These are phyloP conservation scores for Patellaria atrata DNA, from an alignment of 495 filamentous ascomycete genomes.

Conservation along the genomic window DNA sequence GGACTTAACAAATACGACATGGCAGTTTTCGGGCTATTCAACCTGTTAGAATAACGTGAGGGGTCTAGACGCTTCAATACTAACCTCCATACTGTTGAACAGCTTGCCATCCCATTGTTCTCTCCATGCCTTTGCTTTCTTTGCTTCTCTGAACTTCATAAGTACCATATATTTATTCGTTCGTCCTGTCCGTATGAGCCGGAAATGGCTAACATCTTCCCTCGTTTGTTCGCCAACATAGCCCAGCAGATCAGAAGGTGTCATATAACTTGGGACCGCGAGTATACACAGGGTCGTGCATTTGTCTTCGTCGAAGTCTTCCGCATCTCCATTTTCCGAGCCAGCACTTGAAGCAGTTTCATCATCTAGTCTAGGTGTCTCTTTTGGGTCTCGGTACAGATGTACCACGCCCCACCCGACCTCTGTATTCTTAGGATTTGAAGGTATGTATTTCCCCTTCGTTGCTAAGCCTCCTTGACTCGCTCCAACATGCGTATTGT, in stretches of 20 bases:
- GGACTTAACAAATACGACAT: slow-evolving; percentile 88
- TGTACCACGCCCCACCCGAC: slow-evolving; percentile 89
- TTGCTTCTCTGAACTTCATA: slow-evolving; percentile 78
- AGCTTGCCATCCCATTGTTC: slow-evolving; percentile 85
- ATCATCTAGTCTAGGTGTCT: slow-evolving; percentile 44
- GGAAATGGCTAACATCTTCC: slow-evolving; percentile 81
- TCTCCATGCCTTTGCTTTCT: slow-evolving; percentile 64
- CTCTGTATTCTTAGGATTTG: slow-evolving; percentile 63
- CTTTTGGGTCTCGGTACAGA: slow-evolving; percentile 73
- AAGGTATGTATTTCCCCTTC: slow-evolving; percentile 64
- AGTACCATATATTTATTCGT: slow-evolving; percentile 92
- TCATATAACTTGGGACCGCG: slow-evolving; percentile 87
- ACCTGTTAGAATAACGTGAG: slow-evolving; percentile 15
- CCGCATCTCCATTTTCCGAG: slow-evolving; percentile 13
- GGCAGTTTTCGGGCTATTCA: slow-evolving; percentile 78
- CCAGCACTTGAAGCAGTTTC: slow-evolving; percentile 21
- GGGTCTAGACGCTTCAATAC: slow-evolving; percentile 16
- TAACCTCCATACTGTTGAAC: slow-evolving; percentile 87
- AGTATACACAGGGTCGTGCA: slow-evolving; percentile 89
- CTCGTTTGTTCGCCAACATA: slow-evolving; percentile 85
- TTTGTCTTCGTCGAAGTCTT: slow-evolving; percentile 38
- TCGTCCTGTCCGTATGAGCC: slow-evolving; percentile 81
- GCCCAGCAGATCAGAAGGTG: slow-evolving; percentile 78
- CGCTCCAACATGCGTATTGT: slow-evolving; percentile 16
- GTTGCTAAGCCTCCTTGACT: slow-evolving; percentile 43